Evolutionary conservation across 345 rosid genomes (phyloP).

Genomic region (Lepidium aucheri): DNA sequence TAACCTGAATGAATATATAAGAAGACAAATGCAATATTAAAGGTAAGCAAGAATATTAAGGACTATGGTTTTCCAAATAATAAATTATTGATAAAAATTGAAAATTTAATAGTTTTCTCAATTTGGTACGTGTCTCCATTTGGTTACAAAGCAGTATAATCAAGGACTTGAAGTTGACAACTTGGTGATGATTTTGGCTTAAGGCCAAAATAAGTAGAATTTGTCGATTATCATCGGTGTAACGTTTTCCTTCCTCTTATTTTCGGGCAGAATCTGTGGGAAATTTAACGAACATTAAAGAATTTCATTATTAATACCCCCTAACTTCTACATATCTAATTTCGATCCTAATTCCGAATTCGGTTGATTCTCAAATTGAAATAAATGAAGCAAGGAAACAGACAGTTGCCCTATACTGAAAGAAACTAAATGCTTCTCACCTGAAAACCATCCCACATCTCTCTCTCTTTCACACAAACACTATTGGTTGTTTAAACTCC

Average conservation of each 20-base stretch:
- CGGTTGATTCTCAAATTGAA: not conserved
- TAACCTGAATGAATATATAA: not conserved
- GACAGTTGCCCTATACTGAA: constrained; percentile 16
- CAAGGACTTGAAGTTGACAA: constrained; percentile 12
- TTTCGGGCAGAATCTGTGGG: constrained; percentile 7
- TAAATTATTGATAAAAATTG: not conserved
- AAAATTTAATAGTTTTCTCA: not conserved
- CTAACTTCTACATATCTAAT: constrained; percentile 8
- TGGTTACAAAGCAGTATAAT: constrained; percentile 1
- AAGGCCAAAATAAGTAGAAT: constrained; percentile 2
- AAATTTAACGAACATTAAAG: constrained; percentile 1
- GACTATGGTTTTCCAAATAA: not conserved
- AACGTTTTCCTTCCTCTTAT: constrained; percentile 1
- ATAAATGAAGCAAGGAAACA: not conserved
- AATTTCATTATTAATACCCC: not conserved
- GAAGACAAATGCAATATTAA: not conserved
- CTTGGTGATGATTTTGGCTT: not conserved
- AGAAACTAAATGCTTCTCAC: constrained; percentile 7
- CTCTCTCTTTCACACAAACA: not conserved
- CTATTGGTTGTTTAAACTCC: not conserved
- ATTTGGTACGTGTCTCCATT: constrained; percentile 5
- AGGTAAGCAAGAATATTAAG: not conserved
- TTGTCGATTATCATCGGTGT: constrained; percentile 3
- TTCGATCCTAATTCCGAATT: not conserved
- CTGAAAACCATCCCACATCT: constrained; percentile 18